phyloP scores from a whole-genome alignment of 257 asterid species.

The Capsicum rhomboideum region DNA sequence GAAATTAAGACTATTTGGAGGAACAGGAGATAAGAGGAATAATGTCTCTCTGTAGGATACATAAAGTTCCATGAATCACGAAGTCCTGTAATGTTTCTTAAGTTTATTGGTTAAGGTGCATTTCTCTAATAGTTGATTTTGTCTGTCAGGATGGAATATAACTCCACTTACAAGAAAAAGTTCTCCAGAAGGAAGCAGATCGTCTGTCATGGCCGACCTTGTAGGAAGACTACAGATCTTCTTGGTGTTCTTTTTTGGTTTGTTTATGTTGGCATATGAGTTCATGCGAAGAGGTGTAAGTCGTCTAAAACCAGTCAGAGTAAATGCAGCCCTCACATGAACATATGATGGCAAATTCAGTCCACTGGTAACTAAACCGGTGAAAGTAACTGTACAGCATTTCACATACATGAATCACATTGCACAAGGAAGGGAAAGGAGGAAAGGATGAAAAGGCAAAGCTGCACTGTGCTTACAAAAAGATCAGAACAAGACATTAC shows the following conservation, averaged over 20 bases:
- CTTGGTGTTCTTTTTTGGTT: constrained; percentile 44
- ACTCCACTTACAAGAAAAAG: constrained; percentile 30
- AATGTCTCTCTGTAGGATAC: background rate
- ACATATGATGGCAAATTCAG: constrained; percentile 16
- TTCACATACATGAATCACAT: background rate
- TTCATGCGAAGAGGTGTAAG: constrained; percentile 40
- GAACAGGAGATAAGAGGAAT: background rate
- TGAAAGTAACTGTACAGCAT: background rate
- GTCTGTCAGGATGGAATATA: constrained; percentile 36
- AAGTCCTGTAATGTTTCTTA: background rate
- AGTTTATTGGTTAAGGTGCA: background rate
- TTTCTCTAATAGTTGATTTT: background rate
- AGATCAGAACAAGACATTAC: background rate
- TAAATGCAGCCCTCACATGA: constrained; percentile 55
- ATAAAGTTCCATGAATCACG: background rate
- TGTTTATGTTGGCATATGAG: constrained; percentile 43
- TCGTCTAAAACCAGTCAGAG: constrained; percentile 61
- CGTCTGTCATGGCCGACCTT: constrained; percentile 31
- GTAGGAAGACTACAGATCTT: constrained; percentile 44
- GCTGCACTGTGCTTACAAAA: background rate
- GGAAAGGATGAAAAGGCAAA: background rate
- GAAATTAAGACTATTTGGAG: background rate
- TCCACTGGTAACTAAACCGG: constrained; percentile 27
- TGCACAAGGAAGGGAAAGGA: background rate
- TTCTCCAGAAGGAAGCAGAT: constrained; percentile 22